These are phyloP conservation scores for Candida insectalens DNA, from an alignment of 805 yeast genomes.

Conservation along the genomic window DNA sequence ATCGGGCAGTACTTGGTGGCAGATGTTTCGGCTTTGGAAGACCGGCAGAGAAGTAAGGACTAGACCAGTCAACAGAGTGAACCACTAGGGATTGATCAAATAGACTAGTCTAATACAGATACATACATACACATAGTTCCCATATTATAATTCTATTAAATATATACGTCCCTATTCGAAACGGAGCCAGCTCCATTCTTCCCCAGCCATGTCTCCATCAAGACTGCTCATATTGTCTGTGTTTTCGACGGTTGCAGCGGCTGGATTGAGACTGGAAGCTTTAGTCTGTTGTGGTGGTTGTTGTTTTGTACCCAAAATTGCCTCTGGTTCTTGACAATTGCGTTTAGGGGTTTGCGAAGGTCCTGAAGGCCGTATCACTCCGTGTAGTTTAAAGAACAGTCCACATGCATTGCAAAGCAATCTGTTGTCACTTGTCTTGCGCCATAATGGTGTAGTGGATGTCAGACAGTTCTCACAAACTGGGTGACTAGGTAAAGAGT, in stretches of 20 bases:
- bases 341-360: background rate
- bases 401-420: slow-evolving; percentile 94
- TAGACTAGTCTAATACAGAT: background rate
- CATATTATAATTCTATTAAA: slow-evolving; percentile 1
- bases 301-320: slow-evolving; percentile 1
- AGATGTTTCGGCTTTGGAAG: slow-evolving; percentile 2
- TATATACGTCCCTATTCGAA: slow-evolving; percentile 17
- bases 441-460: slow-evolving; percentile 89
- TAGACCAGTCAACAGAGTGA: background rate
- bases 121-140: background rate
- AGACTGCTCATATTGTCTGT: slow-evolving; percentile 4
- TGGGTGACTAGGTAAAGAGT: slow-evolving; percentile 21
- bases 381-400: slow-evolving; percentile 78
- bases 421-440: slow-evolving; percentile 71
- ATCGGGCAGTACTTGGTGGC: background rate
- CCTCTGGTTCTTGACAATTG: slow-evolving; percentile 1
- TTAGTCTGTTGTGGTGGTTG: no score
- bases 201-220: slow-evolving; percentile 19
- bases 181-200: slow-evolving; percentile 30
- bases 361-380: slow-evolving; percentile 30
- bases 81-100: background rate
- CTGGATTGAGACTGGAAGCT: no score
- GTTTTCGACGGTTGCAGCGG: slow-evolving; percentile 3
- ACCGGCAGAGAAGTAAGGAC: background rate
- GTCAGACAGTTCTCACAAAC: slow-evolving; percentile 82